Evolutionary conservation across 129 eudicot species (phyloP).

Genomic region (Tagetes patula): DNA sequence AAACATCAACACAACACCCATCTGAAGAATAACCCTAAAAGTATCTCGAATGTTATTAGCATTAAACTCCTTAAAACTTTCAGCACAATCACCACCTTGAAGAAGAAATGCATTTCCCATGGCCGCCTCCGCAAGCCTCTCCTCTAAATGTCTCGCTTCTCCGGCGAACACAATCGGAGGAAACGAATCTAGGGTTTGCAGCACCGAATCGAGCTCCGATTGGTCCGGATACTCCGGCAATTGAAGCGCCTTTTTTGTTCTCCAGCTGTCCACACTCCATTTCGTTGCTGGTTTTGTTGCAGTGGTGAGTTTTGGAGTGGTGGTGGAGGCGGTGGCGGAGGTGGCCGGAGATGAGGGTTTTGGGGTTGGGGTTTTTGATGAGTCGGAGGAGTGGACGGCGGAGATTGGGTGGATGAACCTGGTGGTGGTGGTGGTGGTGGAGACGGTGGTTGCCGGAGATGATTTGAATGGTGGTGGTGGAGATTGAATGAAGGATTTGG

Average conservation of each 20-base stretch:
- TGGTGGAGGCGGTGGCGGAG: conserved; percentile 42
- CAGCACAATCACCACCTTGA: conserved; percentile 97
- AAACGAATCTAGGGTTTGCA: conserved; percentile 67
- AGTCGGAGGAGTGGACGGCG: conserved; percentile 77
- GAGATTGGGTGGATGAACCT: conserved; percentile 49
- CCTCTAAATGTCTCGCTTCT: conserved; percentile 79
- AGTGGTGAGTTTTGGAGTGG: conserved; percentile 32
- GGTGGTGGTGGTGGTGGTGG: conserved; percentile 11
- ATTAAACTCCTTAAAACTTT: conserved; percentile 93
- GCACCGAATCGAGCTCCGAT: conserved; percentile 64
- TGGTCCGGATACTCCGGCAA: conserved; percentile 79
- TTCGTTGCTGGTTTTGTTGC: conserved; percentile 25
- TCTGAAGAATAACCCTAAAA: conserved; percentile 79
- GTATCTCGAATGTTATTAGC: conserved; percentile 93
- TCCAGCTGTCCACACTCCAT: conserved; percentile 83
- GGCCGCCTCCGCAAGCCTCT: conserved; percentile 79
- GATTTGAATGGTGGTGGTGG: conserved; percentile 36
- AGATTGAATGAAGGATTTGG: conserved; percentile 37
- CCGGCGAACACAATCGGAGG: conserved; percentile 99
- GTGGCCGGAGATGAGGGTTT: conserved; percentile 40
- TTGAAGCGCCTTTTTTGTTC: conserved; percentile 77
- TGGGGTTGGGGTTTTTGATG: conserved; percentile 42
- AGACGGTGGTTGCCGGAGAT: conserved; percentile 37
- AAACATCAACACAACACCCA: conserved; percentile 93
- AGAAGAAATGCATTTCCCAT: conserved; percentile 85